Evolutionary conservation across 2,329 filamentous ascomycete species (phyloP).

Genomic region (Sporothrix variecibatus): DNA sequence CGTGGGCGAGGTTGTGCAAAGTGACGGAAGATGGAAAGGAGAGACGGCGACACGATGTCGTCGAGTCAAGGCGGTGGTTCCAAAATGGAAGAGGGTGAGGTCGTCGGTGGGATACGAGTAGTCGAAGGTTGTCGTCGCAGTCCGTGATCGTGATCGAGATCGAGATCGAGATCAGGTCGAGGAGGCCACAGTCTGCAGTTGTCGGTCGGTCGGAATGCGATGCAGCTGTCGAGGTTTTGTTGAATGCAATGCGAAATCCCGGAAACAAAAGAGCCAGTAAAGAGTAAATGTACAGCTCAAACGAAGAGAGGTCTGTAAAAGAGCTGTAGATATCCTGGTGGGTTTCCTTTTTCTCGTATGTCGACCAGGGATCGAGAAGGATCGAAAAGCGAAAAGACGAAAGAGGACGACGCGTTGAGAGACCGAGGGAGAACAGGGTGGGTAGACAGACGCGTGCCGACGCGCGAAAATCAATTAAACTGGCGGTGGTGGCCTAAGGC

Average conservation of each 20-base stretch:
- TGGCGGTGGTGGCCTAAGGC: constrained; percentile 9
- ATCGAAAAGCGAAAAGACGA: not conserved
- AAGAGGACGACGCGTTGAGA: not conserved
- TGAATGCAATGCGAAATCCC: not conserved
- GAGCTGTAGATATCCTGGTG: not conserved
- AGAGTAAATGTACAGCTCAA: not conserved
- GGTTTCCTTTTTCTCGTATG: not conserved
- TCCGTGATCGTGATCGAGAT: not conserved
- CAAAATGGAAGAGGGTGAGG: not conserved
- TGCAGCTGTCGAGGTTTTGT: not conserved
- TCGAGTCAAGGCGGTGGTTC: not conserved
- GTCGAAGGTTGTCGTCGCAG: not conserved
- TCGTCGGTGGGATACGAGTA: not conserved
- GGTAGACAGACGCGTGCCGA: constrained; percentile 14
- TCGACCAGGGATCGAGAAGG: not conserved
- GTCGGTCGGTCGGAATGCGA: not conserved
- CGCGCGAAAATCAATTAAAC: constrained; percentile 26
- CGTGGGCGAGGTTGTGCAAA: constrained; percentile 22
- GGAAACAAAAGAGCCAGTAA: not conserved
- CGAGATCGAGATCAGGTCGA: not conserved
- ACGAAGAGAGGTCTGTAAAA: not conserved
- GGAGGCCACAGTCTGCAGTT: not conserved
- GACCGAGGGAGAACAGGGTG: not conserved
- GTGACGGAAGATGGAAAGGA: not conserved
- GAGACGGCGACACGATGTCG: not conserved